These are phyloP conservation scores for Wallacemonas rigidus DNA, from an alignment of 208 protist genomes.

Conservation along the genomic window DNA sequence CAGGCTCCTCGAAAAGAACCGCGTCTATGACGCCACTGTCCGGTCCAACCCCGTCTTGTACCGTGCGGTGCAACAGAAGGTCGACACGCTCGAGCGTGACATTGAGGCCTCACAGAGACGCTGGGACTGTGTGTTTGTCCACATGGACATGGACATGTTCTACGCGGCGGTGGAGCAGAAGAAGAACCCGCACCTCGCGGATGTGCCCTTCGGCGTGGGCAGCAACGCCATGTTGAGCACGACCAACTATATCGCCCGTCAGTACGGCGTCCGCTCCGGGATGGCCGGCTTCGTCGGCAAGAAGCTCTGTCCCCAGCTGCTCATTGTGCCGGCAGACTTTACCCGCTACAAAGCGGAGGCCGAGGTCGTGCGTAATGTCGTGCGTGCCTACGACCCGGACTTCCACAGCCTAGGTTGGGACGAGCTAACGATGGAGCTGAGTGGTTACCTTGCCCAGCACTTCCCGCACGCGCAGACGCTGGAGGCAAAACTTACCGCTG, in stretches of 20 bases:
- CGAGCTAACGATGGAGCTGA: conserved; percentile 90
- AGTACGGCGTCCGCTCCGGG: conserved; percentile 95
- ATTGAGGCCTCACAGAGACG: conserved; percentile 67
- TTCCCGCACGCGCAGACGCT: conserved; percentile 27
- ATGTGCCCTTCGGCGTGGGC: conserved; percentile 95
- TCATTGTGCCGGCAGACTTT: conserved; percentile 89
- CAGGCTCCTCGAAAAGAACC: conserved; percentile 57
- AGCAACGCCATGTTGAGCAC: conserved; percentile 93
- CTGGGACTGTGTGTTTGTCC: conserved; percentile 55
- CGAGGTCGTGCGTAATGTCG: conserved; percentile 67
- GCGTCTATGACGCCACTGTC: conserved; percentile 33
- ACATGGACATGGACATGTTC: conserved; percentile 96
- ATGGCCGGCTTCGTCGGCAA: conserved; percentile 96
- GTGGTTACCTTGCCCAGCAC: conserved; percentile 49
- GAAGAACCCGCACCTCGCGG: conserved; percentile 88
- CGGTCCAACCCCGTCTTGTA: conserved; percentile 31
- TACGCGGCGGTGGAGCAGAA: conserved; percentile 91
- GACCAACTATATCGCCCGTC: conserved; percentile 95
- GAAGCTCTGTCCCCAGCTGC: conserved; percentile 88
- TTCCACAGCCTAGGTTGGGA: conserved; percentile 80
- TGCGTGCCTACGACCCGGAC: conserved; percentile 82
- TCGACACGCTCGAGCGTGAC: conserved; percentile 55
- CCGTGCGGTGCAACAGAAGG: conserved; percentile 49
- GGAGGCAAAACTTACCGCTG: conserved; percentile 28
- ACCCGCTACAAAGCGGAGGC: conserved; percentile 74